Evolutionary conservation across 208 protist genomes (phyloP).

Genomic region (Crithidia brevicula): DNA sequence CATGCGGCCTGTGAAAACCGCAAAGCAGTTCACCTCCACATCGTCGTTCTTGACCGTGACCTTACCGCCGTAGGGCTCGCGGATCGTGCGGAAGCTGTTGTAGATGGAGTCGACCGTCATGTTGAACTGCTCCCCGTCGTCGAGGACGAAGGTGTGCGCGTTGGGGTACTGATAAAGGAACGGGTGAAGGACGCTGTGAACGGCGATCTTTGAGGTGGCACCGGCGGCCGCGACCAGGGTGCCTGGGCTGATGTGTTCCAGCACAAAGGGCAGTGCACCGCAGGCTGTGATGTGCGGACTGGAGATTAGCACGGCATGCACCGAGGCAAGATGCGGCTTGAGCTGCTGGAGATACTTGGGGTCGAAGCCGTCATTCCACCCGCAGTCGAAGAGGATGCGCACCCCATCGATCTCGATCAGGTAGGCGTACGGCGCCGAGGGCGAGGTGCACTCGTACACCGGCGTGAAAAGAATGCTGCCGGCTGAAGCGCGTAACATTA

Average conservation of each 20-base stretch:
- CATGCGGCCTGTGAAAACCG: constrained; percentile 75
- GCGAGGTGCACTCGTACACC: constrained; percentile 44
- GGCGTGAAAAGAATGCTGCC: constrained; percentile 41
- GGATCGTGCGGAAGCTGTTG: constrained; percentile 80
- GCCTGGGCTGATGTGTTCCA: constrained; percentile 67
- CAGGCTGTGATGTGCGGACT: constrained; percentile 77
- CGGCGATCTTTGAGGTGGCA: constrained; percentile 78
- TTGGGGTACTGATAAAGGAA: constrained; percentile 87
- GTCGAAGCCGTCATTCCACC: constrained; percentile 78
- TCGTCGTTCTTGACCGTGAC: constrained; percentile 61
- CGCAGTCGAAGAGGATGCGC: constrained; percentile 86
- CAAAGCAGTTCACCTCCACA: constrained; percentile 65
- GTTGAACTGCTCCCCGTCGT: constrained; percentile 41
- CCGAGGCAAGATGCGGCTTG: constrained; percentile 44
- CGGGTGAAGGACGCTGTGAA: constrained; percentile 76
- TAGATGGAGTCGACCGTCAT: constrained; percentile 86
- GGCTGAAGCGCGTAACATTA: constrained; percentile 56
- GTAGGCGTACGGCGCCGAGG: constrained; percentile 60
- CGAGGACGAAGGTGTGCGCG: constrained; percentile 42
- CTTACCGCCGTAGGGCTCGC: constrained; percentile 81
- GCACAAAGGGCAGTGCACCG: constrained; percentile 85
- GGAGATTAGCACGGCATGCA: constrained; percentile 85
- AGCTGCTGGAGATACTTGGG: constrained; percentile 54
- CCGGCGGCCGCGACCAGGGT: constrained; percentile 65
- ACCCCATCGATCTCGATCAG: constrained; percentile 87